Evolutionary conservation across 495 filamentous ascomycete species (phyloP), one percentile per base, ranked within the genome.

Genomic region (Aspergillus nanangensis): DNA sequence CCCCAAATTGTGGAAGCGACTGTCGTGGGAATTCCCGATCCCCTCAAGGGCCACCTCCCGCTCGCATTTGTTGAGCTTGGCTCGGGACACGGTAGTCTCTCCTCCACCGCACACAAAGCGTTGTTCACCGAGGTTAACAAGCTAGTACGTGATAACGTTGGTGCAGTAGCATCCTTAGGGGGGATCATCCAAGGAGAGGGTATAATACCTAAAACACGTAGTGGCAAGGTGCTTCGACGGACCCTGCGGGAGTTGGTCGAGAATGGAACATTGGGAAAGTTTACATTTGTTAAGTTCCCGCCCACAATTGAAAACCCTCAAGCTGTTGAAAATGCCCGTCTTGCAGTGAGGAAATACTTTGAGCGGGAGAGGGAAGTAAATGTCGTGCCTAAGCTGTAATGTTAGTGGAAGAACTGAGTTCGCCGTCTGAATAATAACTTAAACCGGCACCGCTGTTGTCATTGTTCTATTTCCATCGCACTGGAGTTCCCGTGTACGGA

Each of bases 141-240:
- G 61, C 36, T 38, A 14, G 89, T 95, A 25, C 81, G 89, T 41
- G 89, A 89, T 72, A 86, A 81, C 44, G 94, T 95, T 56, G 90
- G 89, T 10, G 89, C 90, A 5, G 92, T 95, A 54, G 90, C 89
- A 4, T 86, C 88, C 23, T 88, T 90, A 39, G 94, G 93, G 69
- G 82, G 80, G 5, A 79, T 95, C 34, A 88, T 76, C 58, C 75
- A 88, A 23, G 83, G 93, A 8, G 78, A 83, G n/a, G 88, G 93
- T 61, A 86, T 89, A 73, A 71, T 95, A 15, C 89, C 89, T 35
- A 93, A 95, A 77, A 94, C 89, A 23, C 67, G 89, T 43, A 85
- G 80, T 48, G 89, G 90, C 40, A 95, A 95, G 80, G 94, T 83
- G 14, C 17, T 38, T 8, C 36, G 36, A 20, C 36, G 36, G 9